Conservation (phyloP, 805 yeast species). For the Isabelozyma pseudorhagii region DNA sequence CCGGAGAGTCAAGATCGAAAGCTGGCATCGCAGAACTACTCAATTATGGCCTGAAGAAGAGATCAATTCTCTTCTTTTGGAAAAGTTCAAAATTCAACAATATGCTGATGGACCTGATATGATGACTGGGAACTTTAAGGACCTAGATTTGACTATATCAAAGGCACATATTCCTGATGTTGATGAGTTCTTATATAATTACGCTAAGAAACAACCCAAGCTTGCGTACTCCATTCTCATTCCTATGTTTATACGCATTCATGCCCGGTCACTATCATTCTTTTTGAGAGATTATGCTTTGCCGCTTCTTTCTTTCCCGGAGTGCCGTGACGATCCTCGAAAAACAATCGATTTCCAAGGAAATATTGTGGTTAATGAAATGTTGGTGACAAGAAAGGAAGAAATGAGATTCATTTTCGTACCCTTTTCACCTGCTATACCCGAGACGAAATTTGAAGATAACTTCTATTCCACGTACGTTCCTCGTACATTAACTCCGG, state of each 20-base stretch:
- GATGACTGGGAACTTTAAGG: slow-evolving; percentile 25
- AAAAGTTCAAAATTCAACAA: slow-evolving; percentile 33
- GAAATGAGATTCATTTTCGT: slow-evolving; percentile 51
- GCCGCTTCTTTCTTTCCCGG: slow-evolving; percentile 54
- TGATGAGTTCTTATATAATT: slow-evolving; percentile 32
- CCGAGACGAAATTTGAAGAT: slow-evolving; percentile 29
- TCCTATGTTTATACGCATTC: slow-evolving; percentile 46
- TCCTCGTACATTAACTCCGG: slow-evolving; percentile 61
- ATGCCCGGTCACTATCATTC: slow-evolving; percentile 40
- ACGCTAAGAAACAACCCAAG: slow-evolving; percentile 51
- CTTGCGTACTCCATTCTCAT: slow-evolving; percentile 53
- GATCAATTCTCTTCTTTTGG: slow-evolving; percentile 24
- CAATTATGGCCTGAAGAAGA: slow-evolving; percentile 34
- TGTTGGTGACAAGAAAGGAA: slow-evolving; percentile 38
- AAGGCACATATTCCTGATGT: slow-evolving; percentile 27
- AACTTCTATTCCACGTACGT: slow-evolving; percentile 56
- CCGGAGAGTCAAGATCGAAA: slow-evolving; percentile 15
- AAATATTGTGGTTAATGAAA: slow-evolving; percentile 59
- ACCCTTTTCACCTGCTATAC: slow-evolving; percentile 55
- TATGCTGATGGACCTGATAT: slow-evolving; percentile 32
- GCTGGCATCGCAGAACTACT: slow-evolving; percentile 23
- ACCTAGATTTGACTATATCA: slow-evolving; percentile 27
- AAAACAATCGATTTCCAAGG: slow-evolving; percentile 29
- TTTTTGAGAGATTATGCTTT: slow-evolving; percentile 54
- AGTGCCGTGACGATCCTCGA: slow-evolving; percentile 14